phyloP scores from a whole-genome alignment of 2,329 filamentous ascomycete species.

The Emmonsia crescens region DNA sequence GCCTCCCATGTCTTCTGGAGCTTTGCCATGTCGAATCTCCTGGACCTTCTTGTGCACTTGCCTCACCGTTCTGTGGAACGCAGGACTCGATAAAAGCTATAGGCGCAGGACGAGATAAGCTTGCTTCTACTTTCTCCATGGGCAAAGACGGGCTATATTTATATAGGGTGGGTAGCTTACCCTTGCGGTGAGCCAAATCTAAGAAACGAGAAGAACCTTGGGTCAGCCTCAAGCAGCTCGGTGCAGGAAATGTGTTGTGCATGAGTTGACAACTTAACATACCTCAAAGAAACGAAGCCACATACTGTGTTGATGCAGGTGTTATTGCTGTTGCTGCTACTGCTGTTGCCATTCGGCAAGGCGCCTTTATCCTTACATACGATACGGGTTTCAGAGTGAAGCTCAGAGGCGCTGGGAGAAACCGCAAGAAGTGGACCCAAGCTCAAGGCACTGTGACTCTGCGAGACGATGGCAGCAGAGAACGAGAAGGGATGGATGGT shows the following conservation, averaged over 20 bases:
- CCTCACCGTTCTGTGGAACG: conserved; percentile 35
- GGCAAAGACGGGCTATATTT: background rate
- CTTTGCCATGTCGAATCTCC: conserved; percentile 30
- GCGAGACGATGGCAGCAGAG: background rate
- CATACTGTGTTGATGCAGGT: conserved; percentile 6
- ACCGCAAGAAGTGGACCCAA: background rate
- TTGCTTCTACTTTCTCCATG: background rate
- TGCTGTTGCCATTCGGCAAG: conserved; percentile 6
- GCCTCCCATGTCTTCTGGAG: conserved; percentile 34
- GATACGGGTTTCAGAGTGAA: background rate
- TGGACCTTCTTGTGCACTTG: conserved; percentile 33
- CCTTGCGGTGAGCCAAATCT: conserved; percentile 29
- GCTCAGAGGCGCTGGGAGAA: background rate
- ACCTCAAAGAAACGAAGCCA: conserved; percentile 27
- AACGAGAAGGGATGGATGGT: background rate
- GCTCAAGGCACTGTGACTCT: background rate
- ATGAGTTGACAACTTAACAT: conserved; percentile 12
- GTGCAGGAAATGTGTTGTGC: background rate
- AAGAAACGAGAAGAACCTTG: background rate
- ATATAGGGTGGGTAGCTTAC: conserved; percentile 24
- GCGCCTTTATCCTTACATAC: conserved; percentile 5
- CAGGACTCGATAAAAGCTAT: conserved; percentile 33
- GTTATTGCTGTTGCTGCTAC: background rate
- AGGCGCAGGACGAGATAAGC: background rate
- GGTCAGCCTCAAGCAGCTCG: conserved; percentile 9